These are phyloP conservation scores for Fusarium gaditjirri DNA, from an alignment of 2,329 filamentous ascomycete genomes.

Conservation along the genomic window DNA sequence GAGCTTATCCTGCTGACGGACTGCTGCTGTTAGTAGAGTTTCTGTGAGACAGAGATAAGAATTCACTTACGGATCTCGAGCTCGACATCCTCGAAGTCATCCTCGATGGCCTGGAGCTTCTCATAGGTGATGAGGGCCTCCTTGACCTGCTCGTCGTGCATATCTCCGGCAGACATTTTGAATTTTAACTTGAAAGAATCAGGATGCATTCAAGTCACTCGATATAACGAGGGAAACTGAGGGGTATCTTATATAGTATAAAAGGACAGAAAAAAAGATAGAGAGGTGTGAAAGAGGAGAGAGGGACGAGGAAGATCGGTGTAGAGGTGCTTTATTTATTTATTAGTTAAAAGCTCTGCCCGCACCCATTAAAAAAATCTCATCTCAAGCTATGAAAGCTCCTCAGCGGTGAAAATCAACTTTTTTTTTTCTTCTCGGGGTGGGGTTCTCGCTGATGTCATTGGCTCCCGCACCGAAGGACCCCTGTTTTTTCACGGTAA, in stretches of 20 bases:
- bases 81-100: constrained; percentile 86
- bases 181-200: constrained; percentile 22
- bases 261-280: not conserved
- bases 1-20: constrained; percentile 77
- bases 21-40: constrained; percentile 55
- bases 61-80: constrained; percentile 78
- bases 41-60: not conserved
- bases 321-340: constrained; percentile 29
- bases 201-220: constrained; percentile 25
- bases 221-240: constrained; percentile 16
- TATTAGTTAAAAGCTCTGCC: constrained; percentile 6
- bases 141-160: constrained; percentile 49
- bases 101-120: constrained; percentile 81
- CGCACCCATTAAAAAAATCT: constrained; percentile 15
- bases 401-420: constrained; percentile 39
- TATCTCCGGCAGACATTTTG: constrained; percentile 51
- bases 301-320: constrained; percentile 4
- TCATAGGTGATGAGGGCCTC: constrained; percentile 70
- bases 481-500: constrained; percentile 32
- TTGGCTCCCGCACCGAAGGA: constrained; percentile 39
- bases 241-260: constrained; percentile 20
- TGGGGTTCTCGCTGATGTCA: constrained; percentile 45
- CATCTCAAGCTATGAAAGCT: constrained; percentile 24
- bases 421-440: constrained; percentile 37
- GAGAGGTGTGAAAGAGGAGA: constrained; percentile 6